Evolutionary conservation across 2,329 filamentous ascomycete species (phyloP).

Genomic region (Cordyceps cateniannulata): DNA sequence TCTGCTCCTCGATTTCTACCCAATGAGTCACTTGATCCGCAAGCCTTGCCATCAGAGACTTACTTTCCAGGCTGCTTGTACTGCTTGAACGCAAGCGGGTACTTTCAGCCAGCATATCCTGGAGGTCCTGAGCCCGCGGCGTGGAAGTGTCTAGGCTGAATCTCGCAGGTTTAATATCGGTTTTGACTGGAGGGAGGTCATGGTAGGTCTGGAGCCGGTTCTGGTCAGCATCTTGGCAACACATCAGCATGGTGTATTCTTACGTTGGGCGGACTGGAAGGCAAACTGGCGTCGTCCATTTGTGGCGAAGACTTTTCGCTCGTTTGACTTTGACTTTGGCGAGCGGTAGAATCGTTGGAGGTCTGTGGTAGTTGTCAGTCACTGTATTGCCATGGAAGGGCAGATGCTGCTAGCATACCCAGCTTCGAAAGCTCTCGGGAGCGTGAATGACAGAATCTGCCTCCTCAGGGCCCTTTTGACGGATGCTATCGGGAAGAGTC

Average conservation of each 20-base stretch:
- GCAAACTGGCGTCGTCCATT: conserved; percentile 29
- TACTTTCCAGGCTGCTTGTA: conserved; percentile 73
- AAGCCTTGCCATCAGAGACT: conserved; percentile 18
- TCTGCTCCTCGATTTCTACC: conserved; percentile 50
- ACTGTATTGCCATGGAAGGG: neutral
- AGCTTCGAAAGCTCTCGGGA: conserved; percentile 72
- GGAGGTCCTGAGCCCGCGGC: conserved; percentile 74
- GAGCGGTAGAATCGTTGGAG: conserved; percentile 32
- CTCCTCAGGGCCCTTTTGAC: conserved; percentile 62
- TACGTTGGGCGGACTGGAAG: conserved; percentile 21
- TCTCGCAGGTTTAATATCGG: conserved; percentile 59
- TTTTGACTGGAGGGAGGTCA: conserved; percentile 66
- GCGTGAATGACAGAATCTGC: conserved; percentile 88
- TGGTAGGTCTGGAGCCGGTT: conserved; percentile 25
- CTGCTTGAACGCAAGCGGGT: conserved; percentile 57
- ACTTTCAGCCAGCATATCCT: conserved; percentile 59
- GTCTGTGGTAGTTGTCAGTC: conserved; percentile 30
- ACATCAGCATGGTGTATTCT: neutral
- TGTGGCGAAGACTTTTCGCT: conserved; percentile 32
- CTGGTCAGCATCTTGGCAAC: neutral
- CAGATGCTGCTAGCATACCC: conserved; percentile 48
- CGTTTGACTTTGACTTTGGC: conserved; percentile 29
- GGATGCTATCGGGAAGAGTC: conserved; percentile 49
- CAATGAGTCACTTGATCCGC: conserved; percentile 20
- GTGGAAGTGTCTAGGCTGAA: conserved; percentile 67